phyloP scores from a whole-genome alignment of 2,329 filamentous ascomycete species.

The Nemania sp. region DNA sequence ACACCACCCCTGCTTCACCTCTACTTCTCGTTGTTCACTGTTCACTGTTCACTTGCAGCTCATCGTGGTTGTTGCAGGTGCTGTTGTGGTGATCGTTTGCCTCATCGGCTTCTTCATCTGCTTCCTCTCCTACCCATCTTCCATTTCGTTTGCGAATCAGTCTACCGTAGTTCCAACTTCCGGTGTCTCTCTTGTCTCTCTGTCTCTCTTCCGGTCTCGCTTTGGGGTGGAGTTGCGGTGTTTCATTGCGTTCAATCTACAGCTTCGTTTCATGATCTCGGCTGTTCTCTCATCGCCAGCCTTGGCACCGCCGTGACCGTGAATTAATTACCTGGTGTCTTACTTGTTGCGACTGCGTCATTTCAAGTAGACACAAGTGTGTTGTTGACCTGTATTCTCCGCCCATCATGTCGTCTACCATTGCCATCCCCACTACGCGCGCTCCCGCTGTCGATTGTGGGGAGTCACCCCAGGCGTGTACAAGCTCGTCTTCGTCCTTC shows the following conservation, averaged over 20 bases:
- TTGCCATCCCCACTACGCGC: conserved; percentile 63
- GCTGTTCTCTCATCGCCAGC: conserved; percentile 3
- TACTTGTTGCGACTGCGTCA: conserved; percentile 1
- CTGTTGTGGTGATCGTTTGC: too few relatives aligned
- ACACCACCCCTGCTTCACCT: conserved; percentile 6
- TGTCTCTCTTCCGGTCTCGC: conserved; percentile 2
- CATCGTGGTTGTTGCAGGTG: too few relatives aligned
- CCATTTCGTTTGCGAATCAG: conserved; percentile 2
- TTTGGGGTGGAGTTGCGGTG: conserved; percentile 7
- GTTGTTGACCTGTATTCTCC: conserved; percentile 11
- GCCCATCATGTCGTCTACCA: conserved; percentile 67
- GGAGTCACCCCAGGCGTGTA: conserved; percentile 49
- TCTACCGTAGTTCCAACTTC: background rate
- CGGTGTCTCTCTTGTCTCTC: background rate
- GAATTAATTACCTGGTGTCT: background rate
- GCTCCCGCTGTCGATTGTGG: conserved; percentile 42
- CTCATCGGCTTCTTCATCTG: background rate
- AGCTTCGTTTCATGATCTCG: conserved; percentile 22
- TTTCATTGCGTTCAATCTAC: conserved; percentile 17
- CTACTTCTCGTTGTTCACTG: conserved; percentile 15
- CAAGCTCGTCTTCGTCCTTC: conserved; percentile 59
- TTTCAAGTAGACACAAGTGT: background rate
- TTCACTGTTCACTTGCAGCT: conserved; percentile 5
- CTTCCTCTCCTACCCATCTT: background rate
- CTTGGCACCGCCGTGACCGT: conserved; percentile 6